phyloP scores from a whole-genome alignment of 805 yeast species.

The Nakazawaea populi region DNA sequence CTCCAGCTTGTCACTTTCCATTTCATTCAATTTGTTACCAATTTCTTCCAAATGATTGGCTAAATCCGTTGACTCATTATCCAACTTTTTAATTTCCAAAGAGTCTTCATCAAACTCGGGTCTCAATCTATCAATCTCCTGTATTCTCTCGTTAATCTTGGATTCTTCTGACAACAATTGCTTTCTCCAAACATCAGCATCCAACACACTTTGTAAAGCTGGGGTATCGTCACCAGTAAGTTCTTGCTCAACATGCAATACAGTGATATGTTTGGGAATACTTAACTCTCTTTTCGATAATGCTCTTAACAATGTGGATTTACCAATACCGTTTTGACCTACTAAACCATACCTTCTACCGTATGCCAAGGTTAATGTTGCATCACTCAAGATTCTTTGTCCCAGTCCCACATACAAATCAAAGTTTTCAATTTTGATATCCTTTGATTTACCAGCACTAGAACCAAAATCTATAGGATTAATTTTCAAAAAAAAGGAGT shows the following conservation, averaged over 20 bases:
- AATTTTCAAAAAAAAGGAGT: constrained; percentile 89
- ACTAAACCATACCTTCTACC: constrained; percentile 97
- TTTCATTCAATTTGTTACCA: constrained; percentile 76
- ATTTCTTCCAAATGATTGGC: constrained; percentile 74
- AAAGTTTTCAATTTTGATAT: constrained; percentile 86
- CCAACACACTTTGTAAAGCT: constrained; percentile 93
- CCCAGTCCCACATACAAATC: constrained; percentile 97
- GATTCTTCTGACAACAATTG: constrained; percentile 72
- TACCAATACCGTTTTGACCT: constrained; percentile 99
- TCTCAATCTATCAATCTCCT: constrained; percentile 66
- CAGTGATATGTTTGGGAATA: constrained; percentile 92
- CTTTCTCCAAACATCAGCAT: constrained; percentile 99
- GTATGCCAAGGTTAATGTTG: constrained; percentile 78
- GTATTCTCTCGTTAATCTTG: constrained; percentile 66
- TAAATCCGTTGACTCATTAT: constrained; percentile 85
- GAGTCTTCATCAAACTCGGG: constrained; percentile 71
- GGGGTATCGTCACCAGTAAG: constrained; percentile 86
- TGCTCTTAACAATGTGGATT: constrained; percentile 88
- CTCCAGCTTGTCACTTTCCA: constrained; percentile 97
- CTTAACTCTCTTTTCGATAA: constrained; percentile 89
- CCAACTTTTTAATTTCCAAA: constrained; percentile 69
- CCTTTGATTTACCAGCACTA: constrained; percentile 95
- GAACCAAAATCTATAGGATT: constrained; percentile 90
- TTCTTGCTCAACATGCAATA: constrained; percentile 97
- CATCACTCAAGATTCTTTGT: constrained; percentile 83